Conservation (phyloP, 2,329 filamentous ascomycete species). For the Verticillium longisporum region DNA sequence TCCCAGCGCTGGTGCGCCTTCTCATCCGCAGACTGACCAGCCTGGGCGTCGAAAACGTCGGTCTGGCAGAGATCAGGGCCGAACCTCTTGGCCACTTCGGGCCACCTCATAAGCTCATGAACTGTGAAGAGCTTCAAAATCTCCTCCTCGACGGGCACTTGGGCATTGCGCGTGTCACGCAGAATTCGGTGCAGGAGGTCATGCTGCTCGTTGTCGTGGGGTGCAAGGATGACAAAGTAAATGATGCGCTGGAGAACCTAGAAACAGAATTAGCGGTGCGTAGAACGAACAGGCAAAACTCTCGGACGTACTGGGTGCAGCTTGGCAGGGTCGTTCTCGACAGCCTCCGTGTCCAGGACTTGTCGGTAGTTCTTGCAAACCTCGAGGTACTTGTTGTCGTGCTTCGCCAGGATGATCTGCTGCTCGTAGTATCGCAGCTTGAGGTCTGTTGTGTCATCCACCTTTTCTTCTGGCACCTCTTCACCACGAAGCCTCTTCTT, state of each 20-base stretch:
- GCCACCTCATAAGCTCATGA: conserved; percentile 97
- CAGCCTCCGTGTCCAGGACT: conserved; percentile 90
- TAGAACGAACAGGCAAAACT: conserved; percentile 21
- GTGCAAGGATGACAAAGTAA: conserved; percentile 94
- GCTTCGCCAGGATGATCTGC: conserved; percentile 91
- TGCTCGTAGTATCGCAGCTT: conserved; percentile 97
- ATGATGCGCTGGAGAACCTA: conserved; percentile 90
- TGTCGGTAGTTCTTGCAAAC: conserved; percentile 98
- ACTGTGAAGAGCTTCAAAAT: conserved; percentile 93
- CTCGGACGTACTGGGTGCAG: conserved; percentile 63
- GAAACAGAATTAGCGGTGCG: background rate
- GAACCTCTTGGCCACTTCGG: conserved; percentile 81
- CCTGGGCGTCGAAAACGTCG: conserved; percentile 75
- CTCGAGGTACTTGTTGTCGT: conserved; percentile 95
- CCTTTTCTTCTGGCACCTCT: conserved; percentile 69
- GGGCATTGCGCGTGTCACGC: conserved; percentile 72
- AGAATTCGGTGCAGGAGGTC: conserved; percentile 92
- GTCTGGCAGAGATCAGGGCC: conserved; percentile 81
- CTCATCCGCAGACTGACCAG: conserved; percentile 61
- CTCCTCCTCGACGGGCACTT: conserved; percentile 73
- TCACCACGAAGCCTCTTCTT: conserved; percentile 75
- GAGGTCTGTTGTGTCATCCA: conserved; percentile 90
- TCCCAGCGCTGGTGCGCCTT: conserved; percentile 86
- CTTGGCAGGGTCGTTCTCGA: conserved; percentile 82
- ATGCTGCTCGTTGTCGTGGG: conserved; percentile 97